Evolutionary conservation across 2,329 filamentous ascomycete species (phyloP), one percentile per base, ranked within the genome.

Genomic region (Bipolaris cookei): DNA sequence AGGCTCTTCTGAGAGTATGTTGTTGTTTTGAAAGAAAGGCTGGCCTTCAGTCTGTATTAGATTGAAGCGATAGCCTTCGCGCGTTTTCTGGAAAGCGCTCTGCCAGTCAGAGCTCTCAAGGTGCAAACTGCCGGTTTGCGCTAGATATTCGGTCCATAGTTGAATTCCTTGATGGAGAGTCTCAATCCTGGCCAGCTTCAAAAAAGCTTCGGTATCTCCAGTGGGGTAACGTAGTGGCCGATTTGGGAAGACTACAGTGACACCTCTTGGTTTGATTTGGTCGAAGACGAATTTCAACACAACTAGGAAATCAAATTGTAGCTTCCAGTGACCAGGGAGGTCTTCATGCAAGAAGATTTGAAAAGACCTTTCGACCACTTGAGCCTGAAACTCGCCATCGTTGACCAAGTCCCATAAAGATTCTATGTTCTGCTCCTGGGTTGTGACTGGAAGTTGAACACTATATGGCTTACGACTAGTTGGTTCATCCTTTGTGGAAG

Each of bases 231-330:
- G 45, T 1, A 58, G 39, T 16, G 32, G 44, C 46, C 14, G 23
- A 46, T 54, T 58, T 16, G 39, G 55, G 23, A 58, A 54, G 3
- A 58, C 13, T n/a, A 58, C 39, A 16, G 6, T 45, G n/a, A 39
- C 50, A 35, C 41, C 20, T 41, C 38, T 53, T 3, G 34, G 49
- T 7, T 16, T 58, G 3, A 58, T 18, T 4, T 18, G 13, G 43
- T 58, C 45, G 14, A 58, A 50, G 4, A 58, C 13, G 8, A 23
- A 53, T 21, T 58, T 58, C 3, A 58, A 42, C 25, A 20, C 34
- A 42, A 50, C 13, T 2, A 58, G 41, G n/a, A 58, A 18, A 28
- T 54, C 23, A 11, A 41, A 42, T 41, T 58, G 25, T n/a, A 58
- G 25, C 3, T n/a, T 32, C 37, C 14, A 58, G 28, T 54, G 37